A percentile compares a stretch with the other conserved stretches of the same genome.
These are phyloP conservation scores for Russula brevipes DNA, from an alignment of 768 basidiomycete species.

Conservation along the genomic window DNA sequence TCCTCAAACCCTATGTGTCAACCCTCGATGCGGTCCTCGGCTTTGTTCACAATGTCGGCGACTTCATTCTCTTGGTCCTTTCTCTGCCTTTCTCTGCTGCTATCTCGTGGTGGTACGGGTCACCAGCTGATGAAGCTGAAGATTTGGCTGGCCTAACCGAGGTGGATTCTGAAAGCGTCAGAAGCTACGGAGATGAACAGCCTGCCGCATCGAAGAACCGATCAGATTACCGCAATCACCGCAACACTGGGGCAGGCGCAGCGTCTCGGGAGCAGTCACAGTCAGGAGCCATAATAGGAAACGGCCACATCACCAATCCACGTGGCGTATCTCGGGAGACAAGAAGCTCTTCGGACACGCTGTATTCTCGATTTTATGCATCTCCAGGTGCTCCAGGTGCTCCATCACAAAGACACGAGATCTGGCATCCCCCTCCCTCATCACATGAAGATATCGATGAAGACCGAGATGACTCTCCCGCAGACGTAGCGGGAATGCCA, in stretches of 20 bases:
- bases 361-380: conserved; percentile 13
- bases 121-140: conserved; percentile 19
- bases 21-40: conserved; percentile 64
- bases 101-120: conserved; percentile 32
- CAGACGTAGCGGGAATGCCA: conserved; percentile 21
- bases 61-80: conserved; percentile 46
- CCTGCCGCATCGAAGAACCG: background rate
- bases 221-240: background rate
- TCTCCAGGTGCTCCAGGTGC: background rate
- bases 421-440: conserved; percentile 59
- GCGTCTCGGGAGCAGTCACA: background rate
- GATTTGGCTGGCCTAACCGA: conserved; percentile 20
- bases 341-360: conserved; percentile 10
- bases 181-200: conserved; percentile 18
- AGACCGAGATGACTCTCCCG: conserved; percentile 24
- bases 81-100: conserved; percentile 39
- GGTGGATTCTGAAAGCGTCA: conserved; percentile 23
- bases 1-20: conserved; percentile 66
- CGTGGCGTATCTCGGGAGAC: conserved; percentile 1
- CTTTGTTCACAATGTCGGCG: conserved; percentile 55
- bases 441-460: conserved; percentile 38
- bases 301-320: conserved; percentile 2
- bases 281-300: background rate
- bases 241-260: background rate
- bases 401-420: conserved; percentile 36